Evolutionary conservation across 2,329 filamentous ascomycete genomes (phyloP).

Genomic region (Claviceps monticola): DNA sequence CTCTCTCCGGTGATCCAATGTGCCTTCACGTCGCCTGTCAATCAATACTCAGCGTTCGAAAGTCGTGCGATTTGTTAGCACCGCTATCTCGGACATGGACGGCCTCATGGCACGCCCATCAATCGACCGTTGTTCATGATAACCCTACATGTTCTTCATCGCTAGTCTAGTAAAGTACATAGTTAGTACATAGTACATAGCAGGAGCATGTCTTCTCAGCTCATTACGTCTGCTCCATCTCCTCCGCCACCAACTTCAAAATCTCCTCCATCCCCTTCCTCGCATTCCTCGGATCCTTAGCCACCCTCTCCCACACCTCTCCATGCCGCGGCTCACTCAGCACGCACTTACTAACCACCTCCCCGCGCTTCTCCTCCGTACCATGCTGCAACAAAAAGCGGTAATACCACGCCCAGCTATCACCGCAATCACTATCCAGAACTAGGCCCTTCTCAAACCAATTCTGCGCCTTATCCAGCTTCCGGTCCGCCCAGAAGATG

Average conservation of each 20-base stretch:
- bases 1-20: not conserved
- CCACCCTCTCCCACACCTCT: constrained; percentile 76
- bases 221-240: constrained; percentile 15
- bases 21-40: not conserved
- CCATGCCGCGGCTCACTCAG: constrained; percentile 82
- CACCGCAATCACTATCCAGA: constrained; percentile 72
- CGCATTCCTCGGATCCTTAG: constrained; percentile 76
- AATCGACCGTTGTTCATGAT: not conserved
- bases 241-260: constrained; percentile 58
- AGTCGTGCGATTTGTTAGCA: not conserved
- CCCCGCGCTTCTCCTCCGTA: constrained; percentile 79
- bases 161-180: not conserved
- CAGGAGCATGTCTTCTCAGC: too few species aligned
- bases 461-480: constrained; percentile 82
- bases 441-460: constrained; percentile 97
- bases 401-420: constrained; percentile 97
- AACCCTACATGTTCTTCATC: not conserved
- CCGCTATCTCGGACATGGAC: not conserved
- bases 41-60: not conserved
- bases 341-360: constrained; percentile 70
- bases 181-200: not conserved
- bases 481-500: constrained; percentile 90
- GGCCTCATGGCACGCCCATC: not conserved
- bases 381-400: constrained; percentile 88
- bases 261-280: constrained; percentile 65